Evolutionary conservation across 2,329 filamentous ascomycete species (phyloP).

Genomic region (Nemania diffusa): DNA sequence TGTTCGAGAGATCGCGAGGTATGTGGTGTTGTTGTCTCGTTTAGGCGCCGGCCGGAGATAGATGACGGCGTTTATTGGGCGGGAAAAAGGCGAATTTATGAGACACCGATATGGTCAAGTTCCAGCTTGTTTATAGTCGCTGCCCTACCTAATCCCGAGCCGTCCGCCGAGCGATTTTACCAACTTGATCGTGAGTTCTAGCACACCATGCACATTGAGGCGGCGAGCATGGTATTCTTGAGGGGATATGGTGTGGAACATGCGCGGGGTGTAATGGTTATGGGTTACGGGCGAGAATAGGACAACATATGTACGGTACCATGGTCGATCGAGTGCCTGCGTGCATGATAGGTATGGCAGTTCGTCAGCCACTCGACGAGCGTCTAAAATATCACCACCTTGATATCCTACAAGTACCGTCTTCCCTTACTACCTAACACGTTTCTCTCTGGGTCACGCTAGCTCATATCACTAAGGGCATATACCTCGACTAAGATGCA

Average conservation of each 20-base stretch:
- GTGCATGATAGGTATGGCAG: background rate
- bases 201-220: background rate
- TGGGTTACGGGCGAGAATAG: background rate
- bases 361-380: background rate
- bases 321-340: background rate
- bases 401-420: background rate
- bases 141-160: background rate
- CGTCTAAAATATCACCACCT: constrained; percentile 16
- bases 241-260: constrained; percentile 6
- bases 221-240: constrained; percentile 7
- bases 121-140: background rate
- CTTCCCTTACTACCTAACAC: background rate
- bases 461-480: background rate
- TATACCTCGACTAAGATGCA: background rate
- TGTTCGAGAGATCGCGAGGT: background rate
- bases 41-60: background rate
- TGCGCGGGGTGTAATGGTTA: background rate
- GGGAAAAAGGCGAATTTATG: background rate
- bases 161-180: background rate
- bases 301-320: constrained; percentile 1
- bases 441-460: background rate
- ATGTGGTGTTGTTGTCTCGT: background rate
- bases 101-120: background rate
- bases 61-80: background rate
- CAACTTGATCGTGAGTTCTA: background rate